Evolutionary conservation across 441 rosid genomes (phyloP).

Genomic region (Adansonia madagascariensis): DNA sequence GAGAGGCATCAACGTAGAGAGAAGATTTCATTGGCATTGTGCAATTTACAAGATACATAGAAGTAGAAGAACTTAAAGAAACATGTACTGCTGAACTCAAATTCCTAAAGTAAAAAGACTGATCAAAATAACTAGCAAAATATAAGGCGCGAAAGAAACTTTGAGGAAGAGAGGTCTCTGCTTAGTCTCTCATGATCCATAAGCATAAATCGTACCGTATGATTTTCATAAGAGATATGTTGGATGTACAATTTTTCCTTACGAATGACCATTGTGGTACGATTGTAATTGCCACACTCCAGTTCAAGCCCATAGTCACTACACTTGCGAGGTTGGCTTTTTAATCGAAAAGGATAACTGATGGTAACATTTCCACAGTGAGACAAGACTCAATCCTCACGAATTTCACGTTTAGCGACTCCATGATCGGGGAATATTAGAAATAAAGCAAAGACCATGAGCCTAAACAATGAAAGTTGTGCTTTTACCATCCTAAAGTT

Average conservation of each 20-base stretch:
- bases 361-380: constrained; percentile 9
- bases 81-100: too few relatives aligned
- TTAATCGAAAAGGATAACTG: constrained; percentile 7
- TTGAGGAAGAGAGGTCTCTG: too few relatives aligned
- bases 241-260: neutral
- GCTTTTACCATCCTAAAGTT: neutral
- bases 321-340: neutral
- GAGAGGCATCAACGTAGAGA: neutral
- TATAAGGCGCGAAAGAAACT: too few relatives aligned
- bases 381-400: neutral
- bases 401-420: neutral
- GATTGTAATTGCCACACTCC: neutral
- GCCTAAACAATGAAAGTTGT: neutral
- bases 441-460: neutral
- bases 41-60: neutral
- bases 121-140: too few relatives aligned
- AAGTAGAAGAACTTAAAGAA: too few relatives aligned
- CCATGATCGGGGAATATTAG: neutral
- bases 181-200: too few relatives aligned
- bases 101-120: too few relatives aligned
- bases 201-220: neutral
- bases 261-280: neutral
- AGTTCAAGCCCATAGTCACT: neutral
- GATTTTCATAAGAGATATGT: neutral
- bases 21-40: neutral